phyloP scores from a whole-genome alignment of 2,329 filamentous ascomycete genomes.

The Colletotrichum siamense region DNA sequence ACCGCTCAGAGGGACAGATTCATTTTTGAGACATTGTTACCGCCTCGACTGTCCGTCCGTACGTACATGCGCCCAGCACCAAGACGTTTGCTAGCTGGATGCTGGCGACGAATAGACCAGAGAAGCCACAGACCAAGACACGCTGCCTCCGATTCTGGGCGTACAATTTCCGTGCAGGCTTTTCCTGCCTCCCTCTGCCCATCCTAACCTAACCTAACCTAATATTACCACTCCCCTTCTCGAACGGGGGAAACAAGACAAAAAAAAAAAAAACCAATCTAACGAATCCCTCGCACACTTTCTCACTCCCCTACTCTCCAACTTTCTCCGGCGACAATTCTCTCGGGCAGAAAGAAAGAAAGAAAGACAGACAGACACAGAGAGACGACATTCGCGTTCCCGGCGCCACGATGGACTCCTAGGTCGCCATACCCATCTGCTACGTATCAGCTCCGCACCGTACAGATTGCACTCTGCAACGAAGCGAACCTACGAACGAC shows the following conservation, averaged over 20 bases:
- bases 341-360: background rate
- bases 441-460: background rate
- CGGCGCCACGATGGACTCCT: constrained; percentile 1
- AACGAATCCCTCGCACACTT: background rate
- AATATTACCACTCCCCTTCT: constrained; percentile 5
- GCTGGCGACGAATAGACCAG: background rate
- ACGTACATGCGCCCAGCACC: background rate
- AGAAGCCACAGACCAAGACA: background rate
- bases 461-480: background rate
- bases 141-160: background rate
- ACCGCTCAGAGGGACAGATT: constrained; percentile 14
- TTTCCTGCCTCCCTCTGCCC: background rate
- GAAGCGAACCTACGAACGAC: background rate
- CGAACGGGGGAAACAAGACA: background rate
- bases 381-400: constrained; percentile 8
- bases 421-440: background rate
- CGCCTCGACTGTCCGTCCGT: constrained; percentile 15
- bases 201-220: constrained; percentile 3
- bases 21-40: constrained; percentile 22
- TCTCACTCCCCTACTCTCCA: background rate
- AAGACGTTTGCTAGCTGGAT: background rate
- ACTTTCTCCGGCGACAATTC: background rate
- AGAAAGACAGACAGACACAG: background rate
- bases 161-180: constrained; percentile 14
- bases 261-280: background rate